Evolutionary conservation across 805 yeast genomes (phyloP), one percentile per base, ranked within the genome.

Genomic region (Sugiyamaella smithiae): DNA sequence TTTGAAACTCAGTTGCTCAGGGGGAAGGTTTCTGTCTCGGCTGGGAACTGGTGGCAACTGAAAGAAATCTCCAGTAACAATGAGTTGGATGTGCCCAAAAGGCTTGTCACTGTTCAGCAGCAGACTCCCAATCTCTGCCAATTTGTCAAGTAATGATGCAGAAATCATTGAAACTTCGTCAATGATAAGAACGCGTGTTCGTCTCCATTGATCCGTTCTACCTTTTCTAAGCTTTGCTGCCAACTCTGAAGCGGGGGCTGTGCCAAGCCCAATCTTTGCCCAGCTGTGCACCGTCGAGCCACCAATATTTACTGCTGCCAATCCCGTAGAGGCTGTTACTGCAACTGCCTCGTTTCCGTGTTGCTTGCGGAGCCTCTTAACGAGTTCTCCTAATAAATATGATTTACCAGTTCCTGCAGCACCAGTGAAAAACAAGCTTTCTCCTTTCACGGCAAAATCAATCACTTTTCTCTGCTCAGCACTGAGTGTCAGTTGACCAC

Each of bases 351-450:
- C 70, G 1, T 72, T 70, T 8, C 57, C 50, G 1, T 73, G 68
- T 1, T 56, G 51, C 28, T 63, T 63, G 23, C 49, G 43, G 33
- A 88, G 67, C n/a, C 70, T 68, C 14, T 67, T 61, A 11, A 91
- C 86, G 19, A 93, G 68, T 32, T 79, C 79, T 46, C 77, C 74
- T 47, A 91, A 69, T 17, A 93, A 69, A 5, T 88, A 81, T 2
- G 99, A 91, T 64, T 93, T 93, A 62, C 99, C 99, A 0, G 99
- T 93, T 60, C 99, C 99, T 0, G 99, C 99, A 25, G 97, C 88
- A 48, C 99, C 99, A 0, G 99, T 91, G 65, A 85, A 93, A 62
- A 93, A 93, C 9, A 93, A 68, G 50, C 83, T 86, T 11, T 72
- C 69, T 16, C 64, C 62, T 22, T 70, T 64, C 40, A 76, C 61